phyloP scores from a whole-genome alignment of 2,329 filamentous ascomycete genomes.

The Colletotrichum coccodes region DNA sequence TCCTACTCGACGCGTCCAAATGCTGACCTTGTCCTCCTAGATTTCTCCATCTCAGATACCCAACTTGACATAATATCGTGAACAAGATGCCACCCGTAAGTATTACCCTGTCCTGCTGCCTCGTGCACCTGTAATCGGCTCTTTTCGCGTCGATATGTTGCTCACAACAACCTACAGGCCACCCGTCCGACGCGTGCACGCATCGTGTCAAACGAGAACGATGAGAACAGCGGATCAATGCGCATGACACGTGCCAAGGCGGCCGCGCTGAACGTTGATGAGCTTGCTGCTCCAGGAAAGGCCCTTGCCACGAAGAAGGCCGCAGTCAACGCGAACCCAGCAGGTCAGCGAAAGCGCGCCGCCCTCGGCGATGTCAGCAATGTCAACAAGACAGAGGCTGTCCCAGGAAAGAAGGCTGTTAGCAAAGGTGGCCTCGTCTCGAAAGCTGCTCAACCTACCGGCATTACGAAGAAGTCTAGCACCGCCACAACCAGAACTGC shows the following conservation, averaged over 20 bases:
- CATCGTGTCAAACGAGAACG: conserved; percentile 89
- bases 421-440: conserved; percentile 77
- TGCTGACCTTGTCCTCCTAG: conserved; percentile 22
- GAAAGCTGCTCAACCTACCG: conserved; percentile 84
- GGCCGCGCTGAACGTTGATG: conserved; percentile 76
- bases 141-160: conserved; percentile 16
- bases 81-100: conserved; percentile 52
- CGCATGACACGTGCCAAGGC: conserved; percentile 95
- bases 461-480: conserved; percentile 77
- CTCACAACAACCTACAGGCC: conserved; percentile 55
- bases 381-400: conserved; percentile 79
- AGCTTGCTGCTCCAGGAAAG: conserved; percentile 68
- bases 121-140: background rate
- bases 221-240: conserved; percentile 84
- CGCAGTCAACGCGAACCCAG: conserved; percentile 57
- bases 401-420: conserved; percentile 79
- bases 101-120: conserved; percentile 22
- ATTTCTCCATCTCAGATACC: conserved; percentile 5
- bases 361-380: conserved; percentile 97
- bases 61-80: conserved; percentile 26
- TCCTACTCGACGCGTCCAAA: conserved; percentile 22
- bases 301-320: conserved; percentile 78
- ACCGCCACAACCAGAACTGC: conserved; percentile 70
- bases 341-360: conserved; percentile 75
- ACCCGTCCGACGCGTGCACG: conserved; percentile 75